Base-by-base conservation (phyloP, 768 basidiomycete genomes). In the Rickenella mellea region DNA sequence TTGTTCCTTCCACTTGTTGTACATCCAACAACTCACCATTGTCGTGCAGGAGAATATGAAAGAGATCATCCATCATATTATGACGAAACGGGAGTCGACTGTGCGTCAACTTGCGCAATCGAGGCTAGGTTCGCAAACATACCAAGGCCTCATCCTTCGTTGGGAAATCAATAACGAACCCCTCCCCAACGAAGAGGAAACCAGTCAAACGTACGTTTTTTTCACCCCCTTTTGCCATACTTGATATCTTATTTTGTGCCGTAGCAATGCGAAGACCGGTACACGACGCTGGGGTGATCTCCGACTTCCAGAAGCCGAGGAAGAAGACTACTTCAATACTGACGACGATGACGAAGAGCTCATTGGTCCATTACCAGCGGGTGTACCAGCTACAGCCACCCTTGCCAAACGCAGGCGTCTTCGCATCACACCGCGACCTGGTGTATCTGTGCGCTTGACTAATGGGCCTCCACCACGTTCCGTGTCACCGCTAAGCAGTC, bases 91-190 rank as follows among this genome's bases (percentile, higher is more conserved):
- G 52, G 79, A 81, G 50, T 63, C 70, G 1, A 67, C 72, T 32
- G 66, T 97, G 38, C 76, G 76, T 40, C 67, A 64, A 46, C 71
- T 98, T 11, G 69, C 79, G 2, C 64, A 73, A 53, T 73, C 70
- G 14, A 69, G 69, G 2, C 63, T 85, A 22, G 78, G 79, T 21
- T 74, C 78, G 4, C 68, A 75, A 46, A 73, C 83, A 27, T 90
- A 92, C 57, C 67, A 72, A 31, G 62, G 74, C 19, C 78, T 97
- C 53, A 76, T 88, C 45, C 69, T 78, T 31, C 74, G 83, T 38
- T 92, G 83, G 76, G 96, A 97, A 60, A 89, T 92, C 69, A 96
- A 93, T 62, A 81, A 81, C 47, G 88, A 93, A 48, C 84, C 83
- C 24, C 71, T 70, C 47, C 79, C 80, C 27, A 65, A 65, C 35